Evolutionary conservation across 257 asterid genomes (phyloP), one percentile per base, ranked within the genome.

Genomic region (Nicotiana paniculata): DNA sequence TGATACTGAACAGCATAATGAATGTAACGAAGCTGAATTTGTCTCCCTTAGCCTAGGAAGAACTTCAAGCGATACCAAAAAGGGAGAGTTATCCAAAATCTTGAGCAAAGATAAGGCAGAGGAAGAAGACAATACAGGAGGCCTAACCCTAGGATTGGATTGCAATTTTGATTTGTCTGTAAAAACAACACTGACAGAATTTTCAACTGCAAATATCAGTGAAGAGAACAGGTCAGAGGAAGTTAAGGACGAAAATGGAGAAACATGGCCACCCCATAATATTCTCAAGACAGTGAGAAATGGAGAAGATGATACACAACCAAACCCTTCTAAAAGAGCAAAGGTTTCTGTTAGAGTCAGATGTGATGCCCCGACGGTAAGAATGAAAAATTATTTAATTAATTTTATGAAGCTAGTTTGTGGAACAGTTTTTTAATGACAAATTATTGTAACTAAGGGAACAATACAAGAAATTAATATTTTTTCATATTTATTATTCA

Each of bases 291-390:
- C 84, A n/a, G 86, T 1, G 7, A 88, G 96, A 84, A 89, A 79
- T 61, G 94, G 81, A 9, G 96, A 92, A 5, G 97, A 92, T 55
- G 97, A 93, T 65, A 62, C 89, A 1, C 91, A 88, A 43, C 96
- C 88, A 83, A 96, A 90, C 83, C 97, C 98, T 54, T 79, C 90
- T 26, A 96, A 96, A 82, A 86, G 96, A 87, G 98, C 98, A 82
- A 94, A 96, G 97, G 99, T 96, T 90, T 96, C 99, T 30, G 93
- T 96, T 37, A 89, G 97, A 81, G 95, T 92, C 15, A 86, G 98
- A 89, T 96, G 99, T 64, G 98, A 96, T 81, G 90, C 97, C 24
- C 97, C 98, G 68, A 94, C 97, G 66, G 99, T 96, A 79, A 85
- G 89, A 10, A 55, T 15, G 6, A 21, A 9, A 28, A 6, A 28